Percentiles rank a stretch among this genome's conserved stretches.
phyloP scores from a whole-genome alignment of 1,284 basidiomycete genomes.

The Amylostereum areolatum region DNA sequence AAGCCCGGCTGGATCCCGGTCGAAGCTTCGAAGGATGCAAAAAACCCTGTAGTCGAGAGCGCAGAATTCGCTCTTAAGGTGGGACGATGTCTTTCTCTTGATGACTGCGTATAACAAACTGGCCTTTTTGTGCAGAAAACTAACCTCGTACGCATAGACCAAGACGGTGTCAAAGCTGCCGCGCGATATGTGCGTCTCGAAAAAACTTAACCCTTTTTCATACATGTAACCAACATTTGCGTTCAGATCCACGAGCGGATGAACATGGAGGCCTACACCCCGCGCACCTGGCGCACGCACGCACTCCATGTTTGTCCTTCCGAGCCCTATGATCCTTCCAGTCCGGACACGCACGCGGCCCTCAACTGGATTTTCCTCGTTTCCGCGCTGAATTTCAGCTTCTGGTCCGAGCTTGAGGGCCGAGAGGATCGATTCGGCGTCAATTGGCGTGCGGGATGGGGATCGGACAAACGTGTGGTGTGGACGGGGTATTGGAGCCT shows the following conservation, averaged over 20 bases:
- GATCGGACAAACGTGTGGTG: constrained; percentile 35
- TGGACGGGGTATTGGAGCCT: constrained; percentile 82
- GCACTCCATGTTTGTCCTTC: constrained; percentile 67
- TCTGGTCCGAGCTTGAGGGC: constrained; percentile 72
- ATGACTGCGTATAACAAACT: neutral
- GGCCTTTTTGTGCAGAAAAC: constrained; percentile 34
- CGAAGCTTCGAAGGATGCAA: too few species aligned
- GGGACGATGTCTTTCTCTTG: constrained; percentile 8
- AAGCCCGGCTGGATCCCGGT: too few species aligned
- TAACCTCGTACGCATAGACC: constrained; percentile 50
- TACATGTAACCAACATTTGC: constrained; percentile 1
- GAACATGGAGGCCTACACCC: constrained; percentile 57
- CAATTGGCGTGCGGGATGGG: constrained; percentile 69
- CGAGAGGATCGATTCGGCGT: constrained; percentile 59
- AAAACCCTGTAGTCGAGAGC: constrained; percentile 45
- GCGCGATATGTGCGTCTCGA: constrained; percentile 50
- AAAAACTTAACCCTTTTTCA: neutral
- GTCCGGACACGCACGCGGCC: constrained; percentile 48
- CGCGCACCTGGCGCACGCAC: constrained; percentile 73
- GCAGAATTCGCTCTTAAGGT: constrained; percentile 49
- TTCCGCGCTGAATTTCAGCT: constrained; percentile 79
- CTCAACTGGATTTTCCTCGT: constrained; percentile 83
- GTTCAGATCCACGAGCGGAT: constrained; percentile 58
- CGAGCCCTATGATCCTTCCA: constrained; percentile 47
- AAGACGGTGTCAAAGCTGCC: constrained; percentile 50